Evolutionary conservation across 345 rosid genomes (phyloP).

Genomic region (Combretum micranthum): DNA sequence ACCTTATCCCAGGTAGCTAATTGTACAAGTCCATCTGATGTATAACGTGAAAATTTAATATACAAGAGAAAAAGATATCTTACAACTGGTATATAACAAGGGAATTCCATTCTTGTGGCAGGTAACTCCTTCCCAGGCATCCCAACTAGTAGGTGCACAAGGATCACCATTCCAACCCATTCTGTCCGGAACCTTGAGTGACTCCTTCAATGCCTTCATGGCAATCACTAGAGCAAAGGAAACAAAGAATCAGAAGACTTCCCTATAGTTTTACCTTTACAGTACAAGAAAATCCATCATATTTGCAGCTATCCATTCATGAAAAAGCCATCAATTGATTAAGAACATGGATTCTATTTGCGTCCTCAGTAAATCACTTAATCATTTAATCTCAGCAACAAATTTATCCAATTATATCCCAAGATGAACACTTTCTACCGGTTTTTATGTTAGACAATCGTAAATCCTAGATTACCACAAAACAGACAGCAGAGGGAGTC

Average conservation of each 20-base stretch:
- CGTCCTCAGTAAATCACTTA: no score
- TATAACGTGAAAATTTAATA: not conserved
- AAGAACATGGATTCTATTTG: no score
- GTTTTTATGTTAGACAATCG: no score
- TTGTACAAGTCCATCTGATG: no score
- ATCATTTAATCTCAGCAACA: no score
- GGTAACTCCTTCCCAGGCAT: constrained; percentile 98
- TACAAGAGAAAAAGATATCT: constrained; percentile 16
- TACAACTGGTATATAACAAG: constrained; percentile 86
- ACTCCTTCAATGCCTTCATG: constrained; percentile 89
- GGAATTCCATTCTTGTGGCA: constrained; percentile 62
- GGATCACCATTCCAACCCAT: constrained; percentile 99
- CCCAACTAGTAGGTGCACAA: constrained; percentile 96
- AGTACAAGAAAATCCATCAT: no score
- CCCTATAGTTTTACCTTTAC: not conserved
- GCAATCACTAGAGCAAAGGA: constrained; percentile 47
- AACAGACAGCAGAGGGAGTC: not conserved
- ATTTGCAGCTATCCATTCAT: no score
- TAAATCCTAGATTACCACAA: not conserved
- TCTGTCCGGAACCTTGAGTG: constrained; percentile 74
- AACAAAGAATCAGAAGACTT: not conserved
- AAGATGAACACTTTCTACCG: no score
- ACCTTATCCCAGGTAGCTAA: no score
- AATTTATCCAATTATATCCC: no score
- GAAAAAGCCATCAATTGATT: no score